Conservation (phyloP, 2,329 filamentous ascomycete species). For the Paraphoma sp. region DNA sequence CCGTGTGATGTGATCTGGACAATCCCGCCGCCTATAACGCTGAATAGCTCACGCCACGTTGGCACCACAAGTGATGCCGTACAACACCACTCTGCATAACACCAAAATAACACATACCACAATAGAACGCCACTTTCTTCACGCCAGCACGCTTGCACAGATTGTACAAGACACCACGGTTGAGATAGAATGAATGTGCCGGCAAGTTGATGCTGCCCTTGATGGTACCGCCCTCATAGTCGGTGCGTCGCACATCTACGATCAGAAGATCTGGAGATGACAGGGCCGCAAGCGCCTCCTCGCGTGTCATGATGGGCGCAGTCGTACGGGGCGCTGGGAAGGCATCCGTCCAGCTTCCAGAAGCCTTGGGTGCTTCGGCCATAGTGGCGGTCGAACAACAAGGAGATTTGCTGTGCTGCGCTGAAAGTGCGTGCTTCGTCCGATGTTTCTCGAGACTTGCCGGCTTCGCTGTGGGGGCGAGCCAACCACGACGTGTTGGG, state of each 20-base stretch:
- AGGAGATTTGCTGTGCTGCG: background rate
- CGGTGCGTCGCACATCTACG: constrained; percentile 55
- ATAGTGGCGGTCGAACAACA: constrained; percentile 11
- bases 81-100: background rate
- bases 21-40: background rate
- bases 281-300: constrained; percentile 42
- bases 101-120: constrained; percentile 39
- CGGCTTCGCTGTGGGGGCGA: constrained; percentile 3
- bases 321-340: constrained; percentile 50
- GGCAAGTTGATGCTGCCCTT: constrained; percentile 56
- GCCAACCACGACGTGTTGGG: constrained; percentile 17
- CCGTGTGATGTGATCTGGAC: background rate
- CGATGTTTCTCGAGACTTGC: background rate
- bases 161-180: constrained; percentile 52
- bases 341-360: constrained; percentile 48
- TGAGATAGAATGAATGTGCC: constrained; percentile 57
- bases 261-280: constrained; percentile 50
- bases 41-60: constrained; percentile 26
- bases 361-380: constrained; percentile 22
- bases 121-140: constrained; percentile 56
- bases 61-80: constrained; percentile 10
- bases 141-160: constrained; percentile 54
- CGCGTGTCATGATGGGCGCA: constrained; percentile 47
- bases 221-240: constrained; percentile 55
- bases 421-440: background rate